phyloP scores from a whole-genome alignment of 2,329 filamentous ascomycete genomes.

The Cercospora berteroae region DNA sequence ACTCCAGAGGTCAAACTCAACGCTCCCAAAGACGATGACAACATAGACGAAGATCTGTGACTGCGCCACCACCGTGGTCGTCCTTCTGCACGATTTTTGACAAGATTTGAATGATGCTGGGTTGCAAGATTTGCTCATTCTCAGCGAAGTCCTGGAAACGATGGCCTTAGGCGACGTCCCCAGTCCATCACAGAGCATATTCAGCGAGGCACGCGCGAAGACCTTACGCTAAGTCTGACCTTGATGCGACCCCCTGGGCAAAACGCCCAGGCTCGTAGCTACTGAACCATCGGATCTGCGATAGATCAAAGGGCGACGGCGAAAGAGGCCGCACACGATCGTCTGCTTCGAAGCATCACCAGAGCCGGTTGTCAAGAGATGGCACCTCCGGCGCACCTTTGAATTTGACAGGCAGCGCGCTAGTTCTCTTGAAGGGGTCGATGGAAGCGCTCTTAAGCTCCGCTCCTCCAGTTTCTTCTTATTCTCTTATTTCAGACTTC shows the following conservation, averaged over 20 bases:
- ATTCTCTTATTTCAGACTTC: not conserved
- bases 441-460: not conserved
- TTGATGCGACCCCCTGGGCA: not conserved
- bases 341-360: not conserved
- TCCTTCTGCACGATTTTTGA: not conserved
- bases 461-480: not conserved
- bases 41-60: slow-evolving; percentile 49
- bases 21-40: slow-evolving; percentile 35
- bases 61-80: not conserved
- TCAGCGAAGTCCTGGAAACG: not conserved
- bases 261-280: not conserved
- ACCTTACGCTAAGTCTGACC: not conserved
- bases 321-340: not conserved
- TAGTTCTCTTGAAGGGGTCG: not conserved
- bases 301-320: not conserved
- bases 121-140: not conserved
- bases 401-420: not conserved
- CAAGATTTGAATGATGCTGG: slow-evolving; percentile 5
- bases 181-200: not conserved
- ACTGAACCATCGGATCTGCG: not conserved
- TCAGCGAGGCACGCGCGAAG: not conserved
- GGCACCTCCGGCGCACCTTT: not conserved
- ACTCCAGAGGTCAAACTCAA: slow-evolving; percentile 28
- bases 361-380: not conserved
- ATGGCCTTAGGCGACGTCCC: not conserved